Conservation (phyloP, 192 early-diverging fungal genomes). For the Mortierella alpina region DNA sequence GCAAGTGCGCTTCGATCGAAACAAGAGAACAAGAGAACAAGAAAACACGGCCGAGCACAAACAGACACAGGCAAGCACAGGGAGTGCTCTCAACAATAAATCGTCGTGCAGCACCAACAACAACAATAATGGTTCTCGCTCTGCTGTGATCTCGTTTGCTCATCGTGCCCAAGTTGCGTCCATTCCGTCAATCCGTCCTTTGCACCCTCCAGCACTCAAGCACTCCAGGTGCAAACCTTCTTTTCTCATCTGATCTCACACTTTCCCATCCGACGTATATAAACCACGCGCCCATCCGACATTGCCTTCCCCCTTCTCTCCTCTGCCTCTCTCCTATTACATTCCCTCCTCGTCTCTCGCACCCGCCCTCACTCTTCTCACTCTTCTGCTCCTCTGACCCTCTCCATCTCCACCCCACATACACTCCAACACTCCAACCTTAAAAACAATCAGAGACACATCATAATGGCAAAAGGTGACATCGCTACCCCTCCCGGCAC, state of each 20-base stretch:
- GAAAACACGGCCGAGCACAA: no score
- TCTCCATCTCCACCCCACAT: background rate
- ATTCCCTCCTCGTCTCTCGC: background rate
- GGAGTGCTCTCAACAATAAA: no score
- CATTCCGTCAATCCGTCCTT: background rate
- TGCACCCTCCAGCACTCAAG: background rate
- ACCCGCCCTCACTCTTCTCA: background rate
- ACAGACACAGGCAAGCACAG: no score
- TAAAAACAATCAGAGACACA: background rate
- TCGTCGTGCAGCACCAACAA: no score
- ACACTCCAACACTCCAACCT: background rate
- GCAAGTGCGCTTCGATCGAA: no score
- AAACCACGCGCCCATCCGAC: background rate
- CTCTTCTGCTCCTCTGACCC: background rate
- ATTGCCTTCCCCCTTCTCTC: background rate
- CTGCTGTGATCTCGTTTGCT: no score
- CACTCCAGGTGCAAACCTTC: background rate
- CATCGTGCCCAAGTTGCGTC: no score
- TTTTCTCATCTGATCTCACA: background rate
- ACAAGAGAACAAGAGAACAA: no score
- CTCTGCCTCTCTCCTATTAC: background rate
- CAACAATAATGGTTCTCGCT: no score
- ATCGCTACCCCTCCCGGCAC: slow-evolving; percentile 46
- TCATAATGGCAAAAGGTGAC: slow-evolving; percentile 40
- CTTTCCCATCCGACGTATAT: background rate